phyloP scores from a whole-genome alignment of 495 filamentous ascomycete genomes.

The Xylaria intraflava region DNA sequence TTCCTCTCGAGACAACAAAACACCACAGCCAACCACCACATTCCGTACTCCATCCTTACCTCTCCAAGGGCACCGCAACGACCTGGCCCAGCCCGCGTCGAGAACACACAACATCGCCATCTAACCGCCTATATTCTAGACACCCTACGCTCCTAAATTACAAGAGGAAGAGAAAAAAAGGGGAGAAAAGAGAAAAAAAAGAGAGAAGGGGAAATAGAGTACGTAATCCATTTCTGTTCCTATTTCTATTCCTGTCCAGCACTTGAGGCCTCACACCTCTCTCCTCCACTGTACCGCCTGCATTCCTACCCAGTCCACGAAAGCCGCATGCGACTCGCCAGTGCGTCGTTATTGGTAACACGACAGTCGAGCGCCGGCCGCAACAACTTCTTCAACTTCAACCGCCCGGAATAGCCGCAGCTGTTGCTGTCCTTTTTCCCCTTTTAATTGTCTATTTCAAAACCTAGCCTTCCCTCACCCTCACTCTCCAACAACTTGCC shows the following conservation, averaged over 20 bases:
- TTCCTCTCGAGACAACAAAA: conserved; percentile 4
- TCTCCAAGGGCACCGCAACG: too few species aligned
- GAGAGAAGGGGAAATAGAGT: neutral
- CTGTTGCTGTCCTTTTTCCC: neutral
- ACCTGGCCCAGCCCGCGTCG: conserved; percentile 2
- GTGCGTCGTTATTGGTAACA: conserved; percentile 8
- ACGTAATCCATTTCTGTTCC: neutral
- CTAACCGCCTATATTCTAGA: neutral
- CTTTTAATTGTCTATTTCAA: too few species aligned
- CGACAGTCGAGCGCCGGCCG: neutral
- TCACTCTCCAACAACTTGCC: neutral
- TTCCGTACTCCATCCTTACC: neutral
- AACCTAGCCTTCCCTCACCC: neutral
- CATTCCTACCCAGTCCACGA: conserved; percentile 4
- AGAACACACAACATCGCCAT: conserved; percentile 7
- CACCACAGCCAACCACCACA: neutral
- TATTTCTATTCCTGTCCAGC: neutral
- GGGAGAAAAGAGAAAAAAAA: too few species aligned
- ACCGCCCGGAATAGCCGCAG: neutral
- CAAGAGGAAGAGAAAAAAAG: too few species aligned
- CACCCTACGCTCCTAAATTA: too few species aligned
- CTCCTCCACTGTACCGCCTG: neutral
- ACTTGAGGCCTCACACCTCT: neutral
- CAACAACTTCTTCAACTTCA: neutral
- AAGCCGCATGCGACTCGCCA: neutral